These are phyloP conservation scores for Peterozyma xylosa DNA, from an alignment of 805 yeast species.

Conservation along the genomic window DNA sequence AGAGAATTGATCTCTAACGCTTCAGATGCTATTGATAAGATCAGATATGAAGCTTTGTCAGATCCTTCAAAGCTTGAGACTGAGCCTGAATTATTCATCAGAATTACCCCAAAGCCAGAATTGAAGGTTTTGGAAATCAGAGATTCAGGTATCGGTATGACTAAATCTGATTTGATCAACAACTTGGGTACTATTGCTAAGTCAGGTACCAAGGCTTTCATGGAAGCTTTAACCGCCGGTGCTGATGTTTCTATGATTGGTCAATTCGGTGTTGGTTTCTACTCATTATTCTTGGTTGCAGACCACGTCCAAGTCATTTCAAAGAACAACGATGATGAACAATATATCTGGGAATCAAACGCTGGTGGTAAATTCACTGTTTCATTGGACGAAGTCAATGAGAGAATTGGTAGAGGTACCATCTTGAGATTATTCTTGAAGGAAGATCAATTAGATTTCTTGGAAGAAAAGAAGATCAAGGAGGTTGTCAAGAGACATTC, in stretches of 20 bases:
- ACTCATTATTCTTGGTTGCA: conserved; percentile 97
- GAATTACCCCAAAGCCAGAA: conserved; percentile 96
- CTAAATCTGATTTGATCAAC: conserved; percentile 97
- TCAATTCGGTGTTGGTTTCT: conserved; percentile 99
- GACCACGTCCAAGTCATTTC: conserved; percentile 98
- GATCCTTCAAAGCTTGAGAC: conserved; percentile 89
- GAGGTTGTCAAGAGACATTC: conserved; percentile 99
- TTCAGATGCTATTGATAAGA: conserved; percentile 97
- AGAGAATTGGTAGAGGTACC: conserved; percentile 91
- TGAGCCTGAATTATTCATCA: conserved; percentile 94
- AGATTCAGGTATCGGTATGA: conserved; percentile 99
- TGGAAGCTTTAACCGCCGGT: conserved; percentile 99
- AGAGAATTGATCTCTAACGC: conserved; percentile 99
- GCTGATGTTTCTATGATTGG: conserved; percentile 99
- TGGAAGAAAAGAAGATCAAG: conserved; percentile 99
- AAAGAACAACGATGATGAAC: conserved; percentile 98
- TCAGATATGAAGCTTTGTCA: conserved; percentile 91
- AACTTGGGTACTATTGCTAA: conserved; percentile 99
- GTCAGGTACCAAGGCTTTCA: conserved; percentile 98
- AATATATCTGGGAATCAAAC: conserved; percentile 99
- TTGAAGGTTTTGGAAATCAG: conserved; percentile 91
- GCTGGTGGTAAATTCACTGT: conserved; percentile 99
- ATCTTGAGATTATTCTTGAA: conserved; percentile 91
- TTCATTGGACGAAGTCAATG: conserved; percentile 81
- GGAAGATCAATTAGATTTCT: conserved; percentile 98